Evolutionary conservation across 2,329 filamentous ascomycete species (phyloP).

Genomic region (Botryosphaeria dothidea): DNA sequence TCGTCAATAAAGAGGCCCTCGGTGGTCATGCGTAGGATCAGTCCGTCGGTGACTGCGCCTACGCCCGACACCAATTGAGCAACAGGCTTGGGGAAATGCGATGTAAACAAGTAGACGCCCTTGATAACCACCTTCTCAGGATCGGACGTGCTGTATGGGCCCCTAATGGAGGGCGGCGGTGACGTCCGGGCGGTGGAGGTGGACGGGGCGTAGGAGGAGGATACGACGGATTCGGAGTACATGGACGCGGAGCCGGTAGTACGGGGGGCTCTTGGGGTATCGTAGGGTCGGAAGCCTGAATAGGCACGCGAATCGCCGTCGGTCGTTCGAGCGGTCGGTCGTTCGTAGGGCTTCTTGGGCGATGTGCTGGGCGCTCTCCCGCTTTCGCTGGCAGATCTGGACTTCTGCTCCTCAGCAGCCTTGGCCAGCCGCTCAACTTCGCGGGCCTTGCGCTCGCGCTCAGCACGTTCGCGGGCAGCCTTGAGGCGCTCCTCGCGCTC

Average conservation of each 20-base stretch:
- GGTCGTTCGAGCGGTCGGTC: conserved; percentile 59
- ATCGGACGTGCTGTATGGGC: conserved; percentile 82
- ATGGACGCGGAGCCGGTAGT: conserved; percentile 53
- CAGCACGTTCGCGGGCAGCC: conserved; percentile 40
- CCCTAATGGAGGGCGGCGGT: conserved; percentile 75
- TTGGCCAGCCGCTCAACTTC: conserved; percentile 34
- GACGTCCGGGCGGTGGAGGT: conserved; percentile 82
- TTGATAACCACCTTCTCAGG: conserved; percentile 95
- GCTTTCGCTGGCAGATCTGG: conserved; percentile 23
- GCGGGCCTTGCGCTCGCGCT: conserved; percentile 39
- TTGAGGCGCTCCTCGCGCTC: conserved; percentile 34
- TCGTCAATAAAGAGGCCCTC: conserved; percentile 98
- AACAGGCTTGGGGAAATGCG: conserved; percentile 85
- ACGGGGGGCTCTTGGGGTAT: conserved; percentile 64
- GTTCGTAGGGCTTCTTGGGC: conserved; percentile 45
- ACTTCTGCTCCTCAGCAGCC: conserved; percentile 8
- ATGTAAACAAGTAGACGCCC: conserved; percentile 90
- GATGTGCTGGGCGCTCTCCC: conserved; percentile 27
- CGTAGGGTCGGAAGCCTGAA: conserved; percentile 77
- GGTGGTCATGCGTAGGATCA: conserved; percentile 88
- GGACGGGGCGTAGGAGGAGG: conserved; percentile 76
- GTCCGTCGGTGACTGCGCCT: conserved; percentile 83
- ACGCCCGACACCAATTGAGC: conserved; percentile 85
- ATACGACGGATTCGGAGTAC: conserved; percentile 64
- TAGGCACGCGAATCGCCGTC: conserved; percentile 52